Conservation (phyloP, 208 protist species). For the Crithidia bombi region DNA sequence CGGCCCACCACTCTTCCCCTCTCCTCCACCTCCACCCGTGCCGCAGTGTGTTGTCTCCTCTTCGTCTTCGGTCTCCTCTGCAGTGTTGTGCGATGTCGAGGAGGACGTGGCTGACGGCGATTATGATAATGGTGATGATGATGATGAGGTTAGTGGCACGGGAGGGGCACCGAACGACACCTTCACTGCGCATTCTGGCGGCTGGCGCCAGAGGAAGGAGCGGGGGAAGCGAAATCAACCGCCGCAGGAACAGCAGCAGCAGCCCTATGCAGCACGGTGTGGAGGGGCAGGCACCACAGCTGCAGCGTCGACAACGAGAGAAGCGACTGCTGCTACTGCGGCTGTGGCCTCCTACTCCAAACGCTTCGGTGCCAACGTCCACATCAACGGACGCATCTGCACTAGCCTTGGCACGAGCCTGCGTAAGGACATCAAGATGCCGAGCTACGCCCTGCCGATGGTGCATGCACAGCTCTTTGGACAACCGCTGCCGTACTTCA, state of each 20-base stretch:
- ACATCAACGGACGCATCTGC: conserved; percentile 64
- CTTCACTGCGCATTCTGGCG: not conserved
- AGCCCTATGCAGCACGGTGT: no score
- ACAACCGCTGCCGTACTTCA: conserved; percentile 65
- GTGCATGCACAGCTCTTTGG: conserved; percentile 59
- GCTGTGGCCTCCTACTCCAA: conserved; percentile 33
- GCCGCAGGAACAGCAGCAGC: no score
- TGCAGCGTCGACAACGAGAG: not conserved
- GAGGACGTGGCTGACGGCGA: conserved; percentile 13
- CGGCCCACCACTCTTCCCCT: no score
- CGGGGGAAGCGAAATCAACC: not conserved
- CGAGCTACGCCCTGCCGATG: conserved; percentile 66
- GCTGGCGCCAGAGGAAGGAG: not conserved
- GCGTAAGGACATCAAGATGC: conserved; percentile 58
- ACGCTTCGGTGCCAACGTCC: conserved; percentile 57
- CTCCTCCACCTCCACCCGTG: not conserved
- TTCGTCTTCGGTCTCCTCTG: not conserved
- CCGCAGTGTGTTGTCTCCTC: not conserved
- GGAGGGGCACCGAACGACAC: not conserved
- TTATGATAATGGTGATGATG: not conserved
- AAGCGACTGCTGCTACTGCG: not conserved
- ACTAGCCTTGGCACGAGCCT: conserved; percentile 66
- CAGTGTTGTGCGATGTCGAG: conserved; percentile 2
- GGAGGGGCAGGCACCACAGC: conserved; percentile 1
- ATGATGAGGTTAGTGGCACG: not conserved